phyloP scores from a whole-genome alignment of 73 alveolate species.

The Stentor coeruleus region DNA sequence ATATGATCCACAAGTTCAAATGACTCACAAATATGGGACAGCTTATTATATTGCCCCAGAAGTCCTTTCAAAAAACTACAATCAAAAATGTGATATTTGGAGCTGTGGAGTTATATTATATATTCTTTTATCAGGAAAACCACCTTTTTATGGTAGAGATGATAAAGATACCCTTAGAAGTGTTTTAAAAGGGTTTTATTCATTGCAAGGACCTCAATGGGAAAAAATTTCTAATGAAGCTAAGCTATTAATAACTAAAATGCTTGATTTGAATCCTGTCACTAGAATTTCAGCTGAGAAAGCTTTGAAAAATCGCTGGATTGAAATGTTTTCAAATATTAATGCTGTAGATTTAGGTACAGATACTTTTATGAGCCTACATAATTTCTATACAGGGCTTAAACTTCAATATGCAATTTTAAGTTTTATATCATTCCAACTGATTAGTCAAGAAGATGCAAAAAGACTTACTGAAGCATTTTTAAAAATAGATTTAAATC shows the following conservation, averaged over 20 bases:
- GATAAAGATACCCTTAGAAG: conserved; percentile 58
- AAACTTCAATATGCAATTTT: too few relatives aligned
- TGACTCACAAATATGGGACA: conserved; percentile 73
- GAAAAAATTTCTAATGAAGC: conserved; percentile 36
- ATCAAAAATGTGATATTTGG: conserved; percentile 78
- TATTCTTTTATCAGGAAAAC: conserved; percentile 76
- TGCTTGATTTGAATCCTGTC: conserved; percentile 33
- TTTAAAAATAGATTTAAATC: too few relatives aligned
- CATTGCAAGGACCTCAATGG: conserved; percentile 41
- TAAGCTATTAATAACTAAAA: conserved; percentile 35
- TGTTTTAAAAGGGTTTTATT: conserved; percentile 33
- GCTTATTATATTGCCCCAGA: conserved; percentile 76
- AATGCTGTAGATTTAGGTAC: too few relatives aligned
- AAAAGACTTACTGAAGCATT: too few relatives aligned
- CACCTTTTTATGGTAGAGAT: conserved; percentile 84
- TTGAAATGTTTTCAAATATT: too few relatives aligned
- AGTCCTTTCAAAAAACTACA: conserved; percentile 50
- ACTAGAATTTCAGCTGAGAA: conserved; percentile 44
- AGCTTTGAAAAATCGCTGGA: conserved; percentile 42
- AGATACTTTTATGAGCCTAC: too few relatives aligned
- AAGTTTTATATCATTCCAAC: too few relatives aligned
- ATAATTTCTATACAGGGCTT: too few relatives aligned
- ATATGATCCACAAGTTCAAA: conserved; percentile 41
- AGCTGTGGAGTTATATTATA: conserved; percentile 79
- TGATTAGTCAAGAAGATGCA: too few relatives aligned